These are phyloP conservation scores for Boletus reticulatus DNA, from an alignment of 768 basidiomycete genomes.

Conservation along the genomic window DNA sequence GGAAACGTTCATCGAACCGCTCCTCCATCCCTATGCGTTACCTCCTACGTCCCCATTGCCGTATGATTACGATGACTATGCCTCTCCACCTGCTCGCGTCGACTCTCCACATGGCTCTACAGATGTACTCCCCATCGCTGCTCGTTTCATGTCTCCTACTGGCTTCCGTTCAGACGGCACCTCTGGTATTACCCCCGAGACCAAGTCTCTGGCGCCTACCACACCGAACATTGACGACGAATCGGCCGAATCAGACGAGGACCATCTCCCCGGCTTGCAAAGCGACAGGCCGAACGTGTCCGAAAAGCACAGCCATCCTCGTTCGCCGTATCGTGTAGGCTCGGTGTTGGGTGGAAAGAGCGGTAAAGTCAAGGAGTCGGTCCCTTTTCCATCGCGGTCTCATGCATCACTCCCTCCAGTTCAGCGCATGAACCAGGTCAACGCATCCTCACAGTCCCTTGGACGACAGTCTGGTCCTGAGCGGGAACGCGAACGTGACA, in stretches of 20 bases:
- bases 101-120: conserved; percentile 70
- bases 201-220: conserved; percentile 45
- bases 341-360: conserved; percentile 40
- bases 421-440: conserved; percentile 46
- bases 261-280: conserved; percentile 40
- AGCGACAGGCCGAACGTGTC: conserved; percentile 22
- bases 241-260: conserved; percentile 70
- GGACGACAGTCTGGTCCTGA: conserved; percentile 65
- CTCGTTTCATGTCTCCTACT: conserved; percentile 81
- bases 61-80: conserved; percentile 68
- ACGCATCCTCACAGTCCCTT: conserved; percentile 71
- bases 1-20: conserved; percentile 87
- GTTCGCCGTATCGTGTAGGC: conserved; percentile 69
- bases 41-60: conserved; percentile 46
- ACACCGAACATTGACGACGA: conserved; percentile 71
- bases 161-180: conserved; percentile 48
- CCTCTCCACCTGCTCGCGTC: conserved; percentile 34
- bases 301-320: conserved; percentile 65
- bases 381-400: conserved; percentile 79
- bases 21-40: conserved; percentile 76
- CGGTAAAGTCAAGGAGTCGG: conserved; percentile 42
- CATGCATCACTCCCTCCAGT: conserved; percentile 75
- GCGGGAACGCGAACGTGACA: conserved; percentile 35
- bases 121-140: conserved; percentile 83
- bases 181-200: conserved; percentile 38